phyloP scores from a whole-genome alignment of 1,284 basidiomycete species.

The Leccinum discolor region DNA sequence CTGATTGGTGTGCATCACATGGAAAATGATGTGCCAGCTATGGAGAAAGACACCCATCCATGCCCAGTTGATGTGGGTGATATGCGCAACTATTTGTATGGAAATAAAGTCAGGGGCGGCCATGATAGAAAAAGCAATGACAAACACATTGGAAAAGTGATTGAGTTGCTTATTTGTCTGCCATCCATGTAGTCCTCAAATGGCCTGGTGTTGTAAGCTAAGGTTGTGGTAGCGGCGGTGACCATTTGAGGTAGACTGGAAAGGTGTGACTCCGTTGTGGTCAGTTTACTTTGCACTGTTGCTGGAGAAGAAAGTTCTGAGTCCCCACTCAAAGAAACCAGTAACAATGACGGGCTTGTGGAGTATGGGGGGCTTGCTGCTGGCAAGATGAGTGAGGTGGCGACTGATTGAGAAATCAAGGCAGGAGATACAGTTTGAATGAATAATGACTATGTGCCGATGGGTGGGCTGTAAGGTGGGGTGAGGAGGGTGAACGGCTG shows the following conservation, averaged over 20 bases:
- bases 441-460: background rate
- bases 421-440: background rate
- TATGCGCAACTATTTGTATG: background rate
- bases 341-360: background rate
- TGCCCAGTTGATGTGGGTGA: background rate
- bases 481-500: background rate
- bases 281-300: no score
- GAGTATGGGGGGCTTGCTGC: background rate
- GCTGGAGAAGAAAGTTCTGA: background rate
- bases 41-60: background rate
- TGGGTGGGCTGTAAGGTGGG: background rate
- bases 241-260: background rate
- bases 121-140: background rate
- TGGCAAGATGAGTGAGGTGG: background rate
- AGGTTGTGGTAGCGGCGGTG: background rate
- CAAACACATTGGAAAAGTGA: background rate
- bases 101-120: background rate
- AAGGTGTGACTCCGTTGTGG: no score
- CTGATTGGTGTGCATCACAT: background rate
- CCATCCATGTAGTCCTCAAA: background rate
- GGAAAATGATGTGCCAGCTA: background rate
- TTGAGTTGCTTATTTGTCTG: background rate
- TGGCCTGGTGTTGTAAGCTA: background rate
- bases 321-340: background rate
- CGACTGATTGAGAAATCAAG: background rate